Evolutionary conservation across 768 basidiomycete genomes (phyloP), one percentile per base, ranked within the genome.

Genomic region (Lyophyllum semitale): DNA sequence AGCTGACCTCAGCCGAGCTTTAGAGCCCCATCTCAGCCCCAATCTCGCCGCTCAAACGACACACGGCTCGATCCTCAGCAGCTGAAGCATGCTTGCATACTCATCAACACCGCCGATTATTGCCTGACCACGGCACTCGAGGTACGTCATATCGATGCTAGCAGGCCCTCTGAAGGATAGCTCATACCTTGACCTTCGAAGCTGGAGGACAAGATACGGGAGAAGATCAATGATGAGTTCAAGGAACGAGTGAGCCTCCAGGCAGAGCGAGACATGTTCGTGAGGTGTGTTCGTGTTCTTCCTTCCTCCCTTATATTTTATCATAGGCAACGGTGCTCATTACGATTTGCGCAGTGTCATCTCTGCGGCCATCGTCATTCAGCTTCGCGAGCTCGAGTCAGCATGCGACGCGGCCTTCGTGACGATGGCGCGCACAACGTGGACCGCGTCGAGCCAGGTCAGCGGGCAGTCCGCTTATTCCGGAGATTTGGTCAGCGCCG

Each of bases 81-180:
- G 55, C 69, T 98, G 29, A 86, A 84, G 63, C 91, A 90, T 58
- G 85, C 91, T 0, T 95, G 93, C 66, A 75, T 93, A n/a, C 73
- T 96, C 23, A 87, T 99, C 66, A 98, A 99, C 65, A 99, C 97
- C 0, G 96, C 95, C 1, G 95, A 98, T 66, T 99, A 98, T 67
- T 99, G 97, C 66, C 91, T 95, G 59, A 85, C 84, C 1, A 99
- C 96, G 2, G 92, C 95, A 1, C 66, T 85, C 18, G 93, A 97
- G 82, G 95, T 89, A 62, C 9, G 76, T 43, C 7, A 3, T 4
- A 38, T 6, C 13, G 4, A 18, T 35, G 15, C 20, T 15, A 25
- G 23, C 0, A 22, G 32, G 27, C 29, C 7, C n/a, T 37, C 18
- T 51, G 33, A 23, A 8, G 6, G 38, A 20, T 9, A 17, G 44